Evolutionary conservation across 371 early-diverging fungal genomes (phyloP).

Genomic region (Mortierella sp.): DNA sequence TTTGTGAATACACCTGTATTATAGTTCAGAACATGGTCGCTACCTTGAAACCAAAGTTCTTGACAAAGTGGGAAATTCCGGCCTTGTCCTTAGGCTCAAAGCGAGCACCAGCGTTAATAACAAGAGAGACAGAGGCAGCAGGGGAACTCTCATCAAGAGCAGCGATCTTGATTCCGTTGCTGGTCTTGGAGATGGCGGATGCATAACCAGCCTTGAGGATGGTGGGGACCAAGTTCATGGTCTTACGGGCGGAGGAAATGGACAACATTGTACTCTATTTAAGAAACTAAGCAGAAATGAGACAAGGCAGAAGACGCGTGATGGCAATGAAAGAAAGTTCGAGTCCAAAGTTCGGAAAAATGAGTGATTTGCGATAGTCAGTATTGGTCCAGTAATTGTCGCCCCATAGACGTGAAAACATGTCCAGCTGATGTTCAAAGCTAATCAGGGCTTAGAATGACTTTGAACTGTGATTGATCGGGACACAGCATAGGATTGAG

Average conservation of each 20-base stretch:
- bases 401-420: too few relatives aligned
- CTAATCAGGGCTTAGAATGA: not conserved
- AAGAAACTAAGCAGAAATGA: not conserved
- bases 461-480: not conserved
- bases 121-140: slow-evolving; percentile 86
- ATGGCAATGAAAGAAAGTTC: not conserved
- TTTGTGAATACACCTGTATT: not conserved
- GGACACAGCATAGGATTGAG: not conserved
- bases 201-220: slow-evolving; percentile 69
- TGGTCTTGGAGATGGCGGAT: slow-evolving; percentile 67
- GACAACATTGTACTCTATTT: slow-evolving; percentile 59
- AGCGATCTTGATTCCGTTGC: slow-evolving; percentile 71
- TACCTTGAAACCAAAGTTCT: slow-evolving; percentile 95
- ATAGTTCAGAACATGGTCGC: not conserved
- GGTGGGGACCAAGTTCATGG: slow-evolving; percentile 68
- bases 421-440: not conserved
- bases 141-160: slow-evolving; percentile 73
- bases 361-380: not conserved
- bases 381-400: not conserved
- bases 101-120: slow-evolving; percentile 92
- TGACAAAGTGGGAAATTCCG: slow-evolving; percentile 92
- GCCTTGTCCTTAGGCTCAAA: slow-evolving; percentile 78
- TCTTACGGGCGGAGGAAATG: slow-evolving; percentile 73
- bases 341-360: not conserved
- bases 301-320: not conserved